These are phyloP conservation scores for Iberis amara DNA, from an alignment of 441 rosid species.

Conservation along the genomic window DNA sequence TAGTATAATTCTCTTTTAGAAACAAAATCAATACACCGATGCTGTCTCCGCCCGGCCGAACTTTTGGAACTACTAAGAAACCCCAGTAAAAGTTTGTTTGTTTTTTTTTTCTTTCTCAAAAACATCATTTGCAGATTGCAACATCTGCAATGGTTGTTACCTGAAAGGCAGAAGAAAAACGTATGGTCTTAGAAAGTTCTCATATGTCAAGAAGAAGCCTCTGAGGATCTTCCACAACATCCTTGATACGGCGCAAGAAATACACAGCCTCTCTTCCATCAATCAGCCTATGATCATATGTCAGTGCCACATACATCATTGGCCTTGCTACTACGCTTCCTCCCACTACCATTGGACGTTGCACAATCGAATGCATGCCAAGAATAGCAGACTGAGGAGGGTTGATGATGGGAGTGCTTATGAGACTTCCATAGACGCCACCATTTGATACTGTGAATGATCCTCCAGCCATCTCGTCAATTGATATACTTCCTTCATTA, in stretches of 20 bases:
- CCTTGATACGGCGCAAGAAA: slow-evolving; percentile 93
- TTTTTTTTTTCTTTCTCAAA: neutral
- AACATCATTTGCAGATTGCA: slow-evolving; percentile 20
- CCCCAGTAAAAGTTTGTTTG: neutral
- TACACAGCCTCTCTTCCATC: slow-evolving; percentile 99
- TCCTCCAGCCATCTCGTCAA: slow-evolving; percentile 98
- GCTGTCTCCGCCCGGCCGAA: slow-evolving; percentile 31
- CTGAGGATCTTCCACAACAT: slow-evolving; percentile 90
- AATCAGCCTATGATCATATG: slow-evolving; percentile 90
- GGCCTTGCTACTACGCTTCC: slow-evolving; percentile 78
- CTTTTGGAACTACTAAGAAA: slow-evolving; percentile 22
- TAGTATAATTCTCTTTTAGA: slow-evolving; percentile 12
- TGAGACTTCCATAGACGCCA: slow-evolving; percentile 94
- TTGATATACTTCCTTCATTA: slow-evolving; percentile 79
- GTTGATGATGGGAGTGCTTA: slow-evolving; percentile 96
- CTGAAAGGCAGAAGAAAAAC: slow-evolving; percentile 20
- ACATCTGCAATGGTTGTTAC: slow-evolving; percentile 18
- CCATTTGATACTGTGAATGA: slow-evolving; percentile 94
- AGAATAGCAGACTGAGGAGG: slow-evolving; percentile 99
- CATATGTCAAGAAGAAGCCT: slow-evolving; percentile 83
- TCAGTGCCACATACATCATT: slow-evolving; percentile 95
- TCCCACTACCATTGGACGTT: slow-evolving; percentile 89
- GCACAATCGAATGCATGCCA: slow-evolving; percentile 96
- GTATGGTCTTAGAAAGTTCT: neutral
- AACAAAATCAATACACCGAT: slow-evolving; percentile 20